Evolutionary conservation across 495 filamentous ascomycete genomes (phyloP).

Genomic region (Aspergillus sclerotiicarbonarius): DNA sequence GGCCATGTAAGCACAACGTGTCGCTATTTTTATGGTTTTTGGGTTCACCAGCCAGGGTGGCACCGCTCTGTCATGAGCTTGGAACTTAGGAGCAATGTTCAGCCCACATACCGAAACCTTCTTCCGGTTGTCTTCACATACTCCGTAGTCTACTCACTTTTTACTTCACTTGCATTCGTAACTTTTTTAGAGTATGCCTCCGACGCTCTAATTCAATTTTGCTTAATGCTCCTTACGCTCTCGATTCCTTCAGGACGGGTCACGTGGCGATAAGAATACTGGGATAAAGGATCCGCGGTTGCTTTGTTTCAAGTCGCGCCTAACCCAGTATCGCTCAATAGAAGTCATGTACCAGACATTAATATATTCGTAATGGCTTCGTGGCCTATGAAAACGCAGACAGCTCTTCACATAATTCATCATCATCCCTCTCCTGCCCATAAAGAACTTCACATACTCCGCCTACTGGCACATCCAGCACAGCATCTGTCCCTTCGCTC

Average conservation of each 20-base stretch:
- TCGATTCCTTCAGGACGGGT: neutral
- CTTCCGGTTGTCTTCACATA: no score
- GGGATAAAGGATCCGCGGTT: neutral
- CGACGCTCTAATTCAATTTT: no score
- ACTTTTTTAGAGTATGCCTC: no score
- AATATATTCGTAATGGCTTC: neutral
- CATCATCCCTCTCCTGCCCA: conserved; percentile 44
- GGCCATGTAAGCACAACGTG: conserved; percentile 9
- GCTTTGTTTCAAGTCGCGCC: neutral
- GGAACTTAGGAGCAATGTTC: no score
- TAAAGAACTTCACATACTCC: conserved; percentile 90
- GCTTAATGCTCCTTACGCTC: neutral
- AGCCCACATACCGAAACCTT: no score
- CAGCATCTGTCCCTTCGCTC: conserved; percentile 92
- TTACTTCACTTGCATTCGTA: no score
- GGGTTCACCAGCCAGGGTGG: no score
- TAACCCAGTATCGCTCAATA: no score
- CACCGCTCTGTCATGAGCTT: no score
- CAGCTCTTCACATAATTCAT: conserved; percentile 22
- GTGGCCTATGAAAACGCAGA: neutral
- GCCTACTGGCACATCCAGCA: conserved; percentile 94
- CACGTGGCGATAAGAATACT: conserved; percentile 13
- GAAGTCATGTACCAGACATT: no score
- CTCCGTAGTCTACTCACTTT: no score
- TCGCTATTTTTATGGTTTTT: conserved; percentile 7